phyloP scores from a whole-genome alignment of 208 protist species.

The Crithidia thermophila region DNA sequence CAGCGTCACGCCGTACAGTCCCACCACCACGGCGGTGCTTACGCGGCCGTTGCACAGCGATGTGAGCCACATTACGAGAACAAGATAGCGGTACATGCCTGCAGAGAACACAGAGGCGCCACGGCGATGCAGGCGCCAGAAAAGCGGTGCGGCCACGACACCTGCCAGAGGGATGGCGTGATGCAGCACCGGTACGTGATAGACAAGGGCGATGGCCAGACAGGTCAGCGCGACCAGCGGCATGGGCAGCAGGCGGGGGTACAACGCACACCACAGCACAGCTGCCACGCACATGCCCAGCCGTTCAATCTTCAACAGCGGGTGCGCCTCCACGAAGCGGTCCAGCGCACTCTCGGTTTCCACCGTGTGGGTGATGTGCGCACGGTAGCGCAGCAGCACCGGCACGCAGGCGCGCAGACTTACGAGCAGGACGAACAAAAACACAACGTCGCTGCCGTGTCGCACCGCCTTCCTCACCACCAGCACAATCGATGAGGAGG shows the following conservation, averaged over 20 bases:
- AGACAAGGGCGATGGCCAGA: conserved; percentile 23
- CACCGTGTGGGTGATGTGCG: conserved; percentile 61
- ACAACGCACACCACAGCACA: conserved; percentile 17
- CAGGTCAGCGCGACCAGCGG: conserved; percentile 1
- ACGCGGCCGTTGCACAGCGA: conserved; percentile 61
- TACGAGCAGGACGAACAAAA: conserved; percentile 27
- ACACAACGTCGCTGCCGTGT: conserved; percentile 2
- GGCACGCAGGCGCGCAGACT: conserved; percentile 37
- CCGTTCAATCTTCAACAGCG: conserved; percentile 19
- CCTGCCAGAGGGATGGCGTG: conserved; percentile 49
- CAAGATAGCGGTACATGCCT: conserved; percentile 40
- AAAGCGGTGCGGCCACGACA: conserved; percentile 1
- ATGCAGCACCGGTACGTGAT: conserved; percentile 48
- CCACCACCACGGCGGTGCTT: conserved; percentile 41
- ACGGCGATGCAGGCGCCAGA: background rate
- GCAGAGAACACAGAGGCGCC: background rate
- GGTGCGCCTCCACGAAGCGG: conserved; percentile 18
- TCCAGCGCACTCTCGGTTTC: conserved; percentile 42
- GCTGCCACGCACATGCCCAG: conserved; percentile 29
- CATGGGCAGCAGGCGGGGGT: conserved; percentile 5
- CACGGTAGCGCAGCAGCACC: conserved; percentile 43
- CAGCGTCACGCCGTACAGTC: conserved; percentile 41
- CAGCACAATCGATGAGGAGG: no score
- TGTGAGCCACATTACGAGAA: conserved; percentile 50
- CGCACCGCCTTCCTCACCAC: background rate